A percentile compares a stretch with the other conserved stretches of the same genome.
phyloP scores from a whole-genome alignment of 176 grass and related monocot species.

The Thinopyrum elongatum region DNA sequence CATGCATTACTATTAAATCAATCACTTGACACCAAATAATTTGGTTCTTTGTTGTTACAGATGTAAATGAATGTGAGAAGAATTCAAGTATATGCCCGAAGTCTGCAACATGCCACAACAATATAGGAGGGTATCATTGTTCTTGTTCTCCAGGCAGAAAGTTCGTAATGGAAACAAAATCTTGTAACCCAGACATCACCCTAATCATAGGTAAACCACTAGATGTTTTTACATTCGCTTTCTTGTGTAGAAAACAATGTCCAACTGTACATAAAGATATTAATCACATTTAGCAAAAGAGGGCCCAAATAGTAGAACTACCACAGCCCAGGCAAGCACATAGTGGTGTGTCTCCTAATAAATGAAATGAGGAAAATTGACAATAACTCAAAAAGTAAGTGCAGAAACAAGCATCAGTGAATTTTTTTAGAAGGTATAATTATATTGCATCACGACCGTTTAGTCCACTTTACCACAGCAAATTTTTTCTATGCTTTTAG shows the following conservation, averaged over 20 bases:
- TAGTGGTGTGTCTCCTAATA: neutral
- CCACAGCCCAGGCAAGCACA: neutral
- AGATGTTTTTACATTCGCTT: neutral
- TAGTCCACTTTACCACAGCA: neutral
- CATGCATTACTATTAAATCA: neutral
- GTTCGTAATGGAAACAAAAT: neutral
- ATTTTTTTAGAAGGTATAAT: neutral
- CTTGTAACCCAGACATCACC: conserved; percentile 24
- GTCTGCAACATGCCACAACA: conserved; percentile 16
- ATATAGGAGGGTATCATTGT: neutral
- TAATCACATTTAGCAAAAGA: neutral
- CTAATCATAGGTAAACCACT: conserved; percentile 27
- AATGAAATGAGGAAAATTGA: neutral
- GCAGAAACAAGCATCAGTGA: neutral
- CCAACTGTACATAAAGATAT: neutral
- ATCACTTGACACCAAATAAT: neutral
- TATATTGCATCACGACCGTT: neutral
- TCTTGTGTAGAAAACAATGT: neutral
- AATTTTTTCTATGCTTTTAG: too few species aligned
- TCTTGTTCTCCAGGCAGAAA: conserved; percentile 35
- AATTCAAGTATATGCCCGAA: conserved; percentile 7
- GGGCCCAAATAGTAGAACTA: neutral
- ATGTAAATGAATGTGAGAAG: conserved; percentile 24
- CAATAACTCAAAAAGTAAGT: neutral
- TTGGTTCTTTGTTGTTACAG: neutral